Base-by-base conservation (phyloP, 2,329 filamentous ascomycete species). In the Coniochaeta pulveracea region DNA sequence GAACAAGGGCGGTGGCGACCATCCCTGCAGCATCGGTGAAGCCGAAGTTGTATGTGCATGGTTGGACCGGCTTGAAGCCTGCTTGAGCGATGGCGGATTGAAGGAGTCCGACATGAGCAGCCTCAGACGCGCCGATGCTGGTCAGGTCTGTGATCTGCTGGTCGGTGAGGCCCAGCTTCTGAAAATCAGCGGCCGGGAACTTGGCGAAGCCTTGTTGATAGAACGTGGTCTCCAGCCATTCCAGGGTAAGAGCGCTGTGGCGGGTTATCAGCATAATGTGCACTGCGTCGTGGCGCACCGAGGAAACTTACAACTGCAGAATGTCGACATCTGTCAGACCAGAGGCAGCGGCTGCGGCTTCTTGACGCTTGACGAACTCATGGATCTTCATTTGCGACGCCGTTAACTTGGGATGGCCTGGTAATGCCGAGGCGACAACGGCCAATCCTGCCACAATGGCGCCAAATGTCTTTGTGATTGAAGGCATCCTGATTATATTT, bases 161-260 rank as follows among this genome's bases (percentile, higher is more conserved):
- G 25, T 63, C 55, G 36, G 52, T 62, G 38, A 80, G 64, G 39
- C 77, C 77, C 10, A 79, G 62, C 23, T 73, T 72, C 16, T 59
- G 50, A 56, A 86, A 85, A 47, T 83, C 72, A 19, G 64, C 53
- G 25, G 70, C 65, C 17, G 72, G 64, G 58, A 85, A 82, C 53
- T 73, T 68, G 41, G 65, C 64, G 49, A 85, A 81, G 23, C 78
- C 80, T 49, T 80, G 66, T 45, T 71, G 64, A 64, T 86, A 85
- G 57, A 84, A 85, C 35, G 67, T 63, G 16, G 75, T 66, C 59
- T 85, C 81, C 47, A 85, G 76, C 57, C 80, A 76, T 57, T 86
- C 81, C 28, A 84, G 65, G 5, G 80, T 84, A 36, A 84, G 61
- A 40, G 80, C 80, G 49, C 75, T 80, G 41, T 18, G n/a, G n/a